These are phyloP conservation scores for Chaetomiaceae sp. DNA, from an alignment of 2,329 filamentous ascomycete genomes.

Conservation along the genomic window DNA sequence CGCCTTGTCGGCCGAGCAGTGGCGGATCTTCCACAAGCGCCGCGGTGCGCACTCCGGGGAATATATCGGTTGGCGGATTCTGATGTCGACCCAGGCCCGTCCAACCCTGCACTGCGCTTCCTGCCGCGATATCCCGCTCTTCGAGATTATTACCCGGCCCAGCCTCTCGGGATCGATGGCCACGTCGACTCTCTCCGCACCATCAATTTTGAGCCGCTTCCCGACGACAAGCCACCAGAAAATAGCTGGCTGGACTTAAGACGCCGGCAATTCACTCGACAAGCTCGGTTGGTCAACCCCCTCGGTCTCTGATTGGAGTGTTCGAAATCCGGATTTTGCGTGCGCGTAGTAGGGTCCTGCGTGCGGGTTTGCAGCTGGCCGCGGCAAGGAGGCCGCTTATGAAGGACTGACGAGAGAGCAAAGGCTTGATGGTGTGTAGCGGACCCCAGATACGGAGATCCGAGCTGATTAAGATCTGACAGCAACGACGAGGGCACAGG, in stretches of 20 bases:
- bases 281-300: conserved; percentile 8
- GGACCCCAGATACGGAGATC: conserved; percentile 5
- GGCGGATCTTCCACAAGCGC: not conserved
- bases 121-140: conserved; percentile 16
- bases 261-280: conserved; percentile 16
- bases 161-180: conserved; percentile 21
- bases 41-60: conserved; percentile 1
- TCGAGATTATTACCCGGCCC: conserved; percentile 25
- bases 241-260: conserved; percentile 22
- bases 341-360: not conserved
- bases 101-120: conserved; percentile 9
- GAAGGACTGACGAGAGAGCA: not conserved
- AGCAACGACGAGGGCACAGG: not conserved
- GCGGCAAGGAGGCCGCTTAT: not conserved
- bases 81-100: conserved; percentile 7
- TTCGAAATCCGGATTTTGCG: not conserved
- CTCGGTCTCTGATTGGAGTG: not conserved
- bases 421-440: not conserved
- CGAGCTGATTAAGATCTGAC: conserved; percentile 2
- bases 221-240: conserved; percentile 21
- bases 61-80: conserved; percentile 14
- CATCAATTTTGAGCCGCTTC: conserved; percentile 21
- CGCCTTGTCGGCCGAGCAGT: not conserved
- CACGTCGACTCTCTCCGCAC: conserved; percentile 24
- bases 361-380: not conserved